A percentile compares a stretch with the other conserved stretches of the same genome.
Evolutionary conservation across 129 eudicot genomes (phyloP).

Genomic region (Dittrichia graveolens): DNA sequence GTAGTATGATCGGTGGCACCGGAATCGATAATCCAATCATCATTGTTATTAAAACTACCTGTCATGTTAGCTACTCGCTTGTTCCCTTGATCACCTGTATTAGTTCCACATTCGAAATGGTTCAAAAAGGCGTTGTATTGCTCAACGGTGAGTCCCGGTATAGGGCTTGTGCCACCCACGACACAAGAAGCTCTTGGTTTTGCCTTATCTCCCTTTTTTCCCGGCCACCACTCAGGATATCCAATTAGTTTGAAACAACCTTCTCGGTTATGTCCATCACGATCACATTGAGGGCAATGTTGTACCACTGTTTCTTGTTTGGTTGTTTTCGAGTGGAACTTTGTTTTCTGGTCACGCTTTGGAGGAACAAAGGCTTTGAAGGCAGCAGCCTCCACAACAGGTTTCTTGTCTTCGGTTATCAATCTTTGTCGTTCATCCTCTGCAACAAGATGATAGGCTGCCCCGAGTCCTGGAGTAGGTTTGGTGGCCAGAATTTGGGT

Average conservation of each 20-base stretch:
- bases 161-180: not conserved
- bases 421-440: not conserved
- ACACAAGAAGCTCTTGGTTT: not conserved
- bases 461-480: not conserved
- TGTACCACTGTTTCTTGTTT: not conserved
- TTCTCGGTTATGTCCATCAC: not conserved
- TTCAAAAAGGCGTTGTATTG: not conserved
- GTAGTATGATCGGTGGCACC: not conserved
- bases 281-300: not conserved
- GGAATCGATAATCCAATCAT: not conserved
- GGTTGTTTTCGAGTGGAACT: not conserved
- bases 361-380: not conserved
- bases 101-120: not conserved
- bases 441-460: not conserved
- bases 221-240: not conserved
- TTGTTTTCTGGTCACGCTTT: not conserved
- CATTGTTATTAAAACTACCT: not conserved
- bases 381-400: not conserved
- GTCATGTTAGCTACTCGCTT: not conserved
- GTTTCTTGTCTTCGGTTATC: not conserved
- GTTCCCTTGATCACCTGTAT: not conserved
- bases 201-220: not conserved
- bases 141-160: not conserved
- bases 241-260: not conserved
- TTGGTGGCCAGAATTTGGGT: not conserved